These are phyloP conservation scores for Russula emetica DNA, from an alignment of 768 basidiomycete genomes.

Conservation along the genomic window DNA sequence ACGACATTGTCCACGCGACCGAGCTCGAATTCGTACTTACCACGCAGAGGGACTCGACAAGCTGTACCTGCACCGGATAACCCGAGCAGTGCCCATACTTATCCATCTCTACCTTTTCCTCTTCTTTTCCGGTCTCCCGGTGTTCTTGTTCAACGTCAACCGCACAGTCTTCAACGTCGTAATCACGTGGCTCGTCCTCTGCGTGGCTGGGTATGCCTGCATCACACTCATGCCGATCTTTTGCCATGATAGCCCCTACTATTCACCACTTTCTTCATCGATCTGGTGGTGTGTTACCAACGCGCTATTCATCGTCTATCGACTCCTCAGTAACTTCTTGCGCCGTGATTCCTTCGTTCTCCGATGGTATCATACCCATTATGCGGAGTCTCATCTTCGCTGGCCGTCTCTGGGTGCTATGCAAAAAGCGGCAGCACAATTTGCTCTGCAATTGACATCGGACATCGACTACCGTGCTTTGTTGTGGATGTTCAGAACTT, in stretches of 20 bases:
- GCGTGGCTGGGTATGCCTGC: not conserved
- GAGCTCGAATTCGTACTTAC: constrained; percentile 42
- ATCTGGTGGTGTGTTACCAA: not conserved
- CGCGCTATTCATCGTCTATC: not conserved
- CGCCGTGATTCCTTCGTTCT: not conserved
- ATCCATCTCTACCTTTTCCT: constrained; percentile 49
- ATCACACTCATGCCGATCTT: not conserved
- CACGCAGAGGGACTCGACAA: constrained; percentile 38
- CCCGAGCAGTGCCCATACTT: constrained; percentile 44
- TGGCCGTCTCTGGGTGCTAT: not conserved
- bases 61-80: constrained; percentile 40
- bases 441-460: not conserved
- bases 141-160: constrained; percentile 40
- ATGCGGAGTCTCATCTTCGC: not conserved
- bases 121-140: constrained; percentile 48
- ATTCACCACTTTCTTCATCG: not conserved
- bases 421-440: not conserved
- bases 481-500: not conserved
- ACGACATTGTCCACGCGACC: constrained; percentile 33
- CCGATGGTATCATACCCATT: not conserved
- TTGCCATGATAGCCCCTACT: not conserved
- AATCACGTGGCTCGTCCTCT: not conserved
- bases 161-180: constrained; percentile 8
- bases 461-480: constrained; percentile 1
- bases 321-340: not conserved